Evolutionary conservation across 176 grass and related monocot species (phyloP).

Genomic region (Eleusine indica): DNA sequence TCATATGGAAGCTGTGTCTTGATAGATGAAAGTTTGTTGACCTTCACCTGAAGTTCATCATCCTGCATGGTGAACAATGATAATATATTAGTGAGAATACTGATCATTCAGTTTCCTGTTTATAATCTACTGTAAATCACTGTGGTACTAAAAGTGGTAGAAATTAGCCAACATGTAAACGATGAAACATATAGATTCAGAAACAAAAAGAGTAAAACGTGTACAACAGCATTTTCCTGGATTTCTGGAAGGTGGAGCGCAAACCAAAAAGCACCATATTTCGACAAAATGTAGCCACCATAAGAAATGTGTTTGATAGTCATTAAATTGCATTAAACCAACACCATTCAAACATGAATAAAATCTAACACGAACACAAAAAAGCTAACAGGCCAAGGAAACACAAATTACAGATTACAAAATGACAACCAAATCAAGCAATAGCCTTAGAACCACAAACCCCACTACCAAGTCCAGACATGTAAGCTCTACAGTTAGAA

Average conservation of each 20-base stretch:
- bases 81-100: conserved; percentile 9
- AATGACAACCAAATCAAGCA: conserved; percentile 3
- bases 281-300: background rate
- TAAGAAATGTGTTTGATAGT: conserved; percentile 30
- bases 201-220: background rate
- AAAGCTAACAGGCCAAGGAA: background rate
- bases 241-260: background rate
- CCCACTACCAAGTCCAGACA: background rate
- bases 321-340: background rate
- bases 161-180: background rate
- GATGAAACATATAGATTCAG: conserved; percentile 20
- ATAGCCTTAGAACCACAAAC: background rate
- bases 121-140: background rate
- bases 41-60: conserved; percentile 85
- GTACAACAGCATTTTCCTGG: conserved; percentile 4
- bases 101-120: background rate
- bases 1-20: conserved; percentile 90
- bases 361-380: background rate
- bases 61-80: conserved; percentile 41
- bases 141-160: background rate
- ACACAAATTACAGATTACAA: background rate
- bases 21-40: conserved; percentile 82
- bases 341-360: background rate
- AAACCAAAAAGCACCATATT: conserved; percentile 8
- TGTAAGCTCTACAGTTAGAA: background rate